These are phyloP conservation scores for Skeletonema potamos DNA, from an alignment of 108 stramenopile species.

Conservation along the genomic window DNA sequence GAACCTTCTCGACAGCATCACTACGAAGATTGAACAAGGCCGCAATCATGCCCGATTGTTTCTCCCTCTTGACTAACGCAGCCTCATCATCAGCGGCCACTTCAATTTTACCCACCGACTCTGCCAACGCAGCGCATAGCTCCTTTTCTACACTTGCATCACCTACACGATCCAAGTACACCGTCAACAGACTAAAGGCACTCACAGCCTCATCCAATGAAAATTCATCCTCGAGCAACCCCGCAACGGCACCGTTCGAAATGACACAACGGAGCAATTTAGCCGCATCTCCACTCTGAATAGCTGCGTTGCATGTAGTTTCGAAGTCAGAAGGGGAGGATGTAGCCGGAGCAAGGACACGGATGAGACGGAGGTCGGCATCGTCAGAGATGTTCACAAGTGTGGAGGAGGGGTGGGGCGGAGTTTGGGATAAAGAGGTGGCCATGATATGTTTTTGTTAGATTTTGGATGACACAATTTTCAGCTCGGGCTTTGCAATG, in stretches of 20 bases:
- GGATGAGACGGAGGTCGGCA: slow-evolving; percentile 78
- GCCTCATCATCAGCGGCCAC: slow-evolving; percentile 7
- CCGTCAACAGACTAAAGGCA: slow-evolving; percentile 66
- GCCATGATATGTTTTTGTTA: slow-evolving; percentile 3
- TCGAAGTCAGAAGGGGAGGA: slow-evolving; percentile 36
- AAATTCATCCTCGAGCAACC: slow-evolving; percentile 35
- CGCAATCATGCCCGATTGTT: slow-evolving; percentile 40
- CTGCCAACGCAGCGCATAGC: slow-evolving; percentile 41
- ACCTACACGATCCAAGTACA: slow-evolving; percentile 63
- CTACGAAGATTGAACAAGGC: slow-evolving; percentile 80
- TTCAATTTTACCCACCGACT: slow-evolving; percentile 33
- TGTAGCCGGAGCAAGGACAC: slow-evolving; percentile 48
- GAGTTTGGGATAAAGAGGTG: slow-evolving; percentile 7
- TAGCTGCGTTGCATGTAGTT: slow-evolving; percentile 51
- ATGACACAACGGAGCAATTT: slow-evolving; percentile 59
- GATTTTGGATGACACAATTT: not conserved
- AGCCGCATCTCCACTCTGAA: slow-evolving; percentile 61
- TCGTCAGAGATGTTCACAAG: slow-evolving; percentile 83
- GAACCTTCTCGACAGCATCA: slow-evolving; percentile 57
- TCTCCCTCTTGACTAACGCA: slow-evolving; percentile 8
- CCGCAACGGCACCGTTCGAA: slow-evolving; percentile 49
- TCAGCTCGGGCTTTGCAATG: not conserved
- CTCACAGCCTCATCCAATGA: slow-evolving; percentile 64
- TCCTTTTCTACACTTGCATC: slow-evolving; percentile 16
- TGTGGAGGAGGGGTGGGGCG: slow-evolving; percentile 66